These are phyloP conservation scores for Penstemon newberryi DNA, from an alignment of 257 asterid species.

Conservation along the genomic window DNA sequence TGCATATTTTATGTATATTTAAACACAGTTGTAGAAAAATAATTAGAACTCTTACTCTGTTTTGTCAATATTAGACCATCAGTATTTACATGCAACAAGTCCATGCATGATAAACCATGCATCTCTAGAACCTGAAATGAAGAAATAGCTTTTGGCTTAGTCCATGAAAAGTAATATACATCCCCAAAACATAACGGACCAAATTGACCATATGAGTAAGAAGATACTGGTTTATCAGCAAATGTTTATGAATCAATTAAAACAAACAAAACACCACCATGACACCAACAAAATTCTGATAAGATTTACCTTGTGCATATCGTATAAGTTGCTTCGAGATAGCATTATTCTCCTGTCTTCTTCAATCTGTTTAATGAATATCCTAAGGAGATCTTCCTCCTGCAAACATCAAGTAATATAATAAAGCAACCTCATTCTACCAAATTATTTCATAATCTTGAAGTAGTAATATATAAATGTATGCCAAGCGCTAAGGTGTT, in stretches of 20 bases:
- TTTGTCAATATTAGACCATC: constrained; percentile 79
- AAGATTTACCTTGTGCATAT: constrained; percentile 71
- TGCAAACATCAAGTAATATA: constrained; percentile 40
- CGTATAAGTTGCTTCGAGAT: constrained; percentile 83
- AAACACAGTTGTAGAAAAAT: constrained; percentile 11
- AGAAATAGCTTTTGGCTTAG: constrained; percentile 20
- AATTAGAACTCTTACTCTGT: constrained; percentile 63
- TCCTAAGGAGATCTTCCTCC: constrained; percentile 86
- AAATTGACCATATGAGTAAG: constrained; percentile 1
- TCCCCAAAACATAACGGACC: constrained; percentile 2
- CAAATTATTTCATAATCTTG: not conserved
- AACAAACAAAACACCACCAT: constrained; percentile 4
- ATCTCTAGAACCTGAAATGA: constrained; percentile 89
- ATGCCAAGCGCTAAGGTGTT: too few relatives aligned
- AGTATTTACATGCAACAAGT: constrained; percentile 72
- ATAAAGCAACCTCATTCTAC: constrained; percentile 16
- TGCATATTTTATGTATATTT: constrained; percentile 1
- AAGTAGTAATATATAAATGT: not conserved
- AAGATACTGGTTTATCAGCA: constrained; percentile 15
- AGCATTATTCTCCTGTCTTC: constrained; percentile 87
- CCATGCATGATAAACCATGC: constrained; percentile 70
- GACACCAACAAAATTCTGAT: constrained; percentile 19
- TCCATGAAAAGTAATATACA: constrained; percentile 1
- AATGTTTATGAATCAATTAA: constrained; percentile 6
- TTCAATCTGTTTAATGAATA: constrained; percentile 87